These are phyloP conservation scores for Trichoderma sp. DNA, from an alignment of 2,329 filamentous ascomycete genomes.

Conservation along the genomic window DNA sequence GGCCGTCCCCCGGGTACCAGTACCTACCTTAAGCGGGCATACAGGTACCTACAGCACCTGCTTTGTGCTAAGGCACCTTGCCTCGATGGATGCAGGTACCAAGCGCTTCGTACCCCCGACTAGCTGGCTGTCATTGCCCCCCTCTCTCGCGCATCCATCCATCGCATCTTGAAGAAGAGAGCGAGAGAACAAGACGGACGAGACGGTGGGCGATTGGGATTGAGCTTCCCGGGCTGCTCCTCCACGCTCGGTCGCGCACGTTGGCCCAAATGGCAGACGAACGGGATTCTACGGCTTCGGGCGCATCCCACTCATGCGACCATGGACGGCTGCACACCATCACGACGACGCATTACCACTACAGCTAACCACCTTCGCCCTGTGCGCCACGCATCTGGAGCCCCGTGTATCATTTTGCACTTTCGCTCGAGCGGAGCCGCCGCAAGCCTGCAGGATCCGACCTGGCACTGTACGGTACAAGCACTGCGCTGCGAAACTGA, in stretches of 20 bases:
- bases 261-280: not conserved
- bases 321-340: constrained; percentile 16
- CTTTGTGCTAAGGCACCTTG: not conserved
- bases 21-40: not conserved
- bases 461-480: constrained; percentile 14
- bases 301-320: constrained; percentile 18
- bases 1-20: not conserved
- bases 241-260: not conserved
- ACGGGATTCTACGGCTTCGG: constrained; percentile 14
- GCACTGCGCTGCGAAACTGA: not conserved
- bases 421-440: constrained; percentile 13
- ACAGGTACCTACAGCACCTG: not conserved
- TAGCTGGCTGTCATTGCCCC: not conserved
- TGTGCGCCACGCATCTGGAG: constrained; percentile 16
- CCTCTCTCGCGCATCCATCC: not conserved
- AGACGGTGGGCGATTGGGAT: not conserved
- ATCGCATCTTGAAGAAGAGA: not conserved
- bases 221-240: not conserved
- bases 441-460: constrained; percentile 16
- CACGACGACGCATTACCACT: constrained; percentile 10
- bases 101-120: not conserved
- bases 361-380: constrained; percentile 18
- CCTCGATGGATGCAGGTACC: not conserved
- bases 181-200: not conserved
- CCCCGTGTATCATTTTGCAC: not conserved